These are phyloP conservation scores for Pontederia paniculata DNA, from an alignment of 176 grass and related monocot genomes.

Conservation along the genomic window DNA sequence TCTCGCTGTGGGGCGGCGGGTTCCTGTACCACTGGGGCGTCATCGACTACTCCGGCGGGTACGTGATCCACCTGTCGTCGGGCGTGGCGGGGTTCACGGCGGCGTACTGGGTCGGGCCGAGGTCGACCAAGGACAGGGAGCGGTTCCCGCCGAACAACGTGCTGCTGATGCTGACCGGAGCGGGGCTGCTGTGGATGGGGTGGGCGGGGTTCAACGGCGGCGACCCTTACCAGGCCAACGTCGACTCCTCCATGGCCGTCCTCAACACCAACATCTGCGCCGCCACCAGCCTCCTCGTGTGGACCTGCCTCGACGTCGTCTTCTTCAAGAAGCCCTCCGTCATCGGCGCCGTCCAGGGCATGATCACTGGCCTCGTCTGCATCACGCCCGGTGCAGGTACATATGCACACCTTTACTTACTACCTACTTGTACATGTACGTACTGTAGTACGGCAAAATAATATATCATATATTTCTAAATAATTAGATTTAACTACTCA, in stretches of 20 bases:
- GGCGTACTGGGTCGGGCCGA: constrained; percentile 84
- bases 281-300: constrained; percentile 68
- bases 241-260: constrained; percentile 70
- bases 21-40: constrained; percentile 97
- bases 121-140: constrained; percentile 84
- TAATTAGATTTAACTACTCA: too few relatives aligned
- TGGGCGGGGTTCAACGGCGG: constrained; percentile 96
- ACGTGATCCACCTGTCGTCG: constrained; percentile 89
- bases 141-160: constrained; percentile 90
- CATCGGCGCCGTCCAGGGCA: constrained; percentile 85
- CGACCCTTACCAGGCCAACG: constrained; percentile 72
- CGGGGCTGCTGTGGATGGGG: constrained; percentile 88
- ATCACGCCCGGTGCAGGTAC: constrained; percentile 81
- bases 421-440: not conserved
- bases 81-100: constrained; percentile 77
- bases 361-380: constrained; percentile 90
- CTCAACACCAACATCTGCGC: constrained; percentile 92
- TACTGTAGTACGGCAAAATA: not conserved
- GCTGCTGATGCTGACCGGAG: constrained; percentile 70
- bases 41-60: constrained; percentile 91
- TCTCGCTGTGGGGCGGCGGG: constrained; percentile 84
- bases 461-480: too few relatives aligned
- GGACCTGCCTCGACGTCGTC: constrained; percentile 83
- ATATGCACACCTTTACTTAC: not conserved
- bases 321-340: constrained; percentile 96